These are phyloP conservation scores for Austroboletus rostrupii DNA, from an alignment of 1,284 basidiomycete species.

Conservation along the genomic window DNA sequence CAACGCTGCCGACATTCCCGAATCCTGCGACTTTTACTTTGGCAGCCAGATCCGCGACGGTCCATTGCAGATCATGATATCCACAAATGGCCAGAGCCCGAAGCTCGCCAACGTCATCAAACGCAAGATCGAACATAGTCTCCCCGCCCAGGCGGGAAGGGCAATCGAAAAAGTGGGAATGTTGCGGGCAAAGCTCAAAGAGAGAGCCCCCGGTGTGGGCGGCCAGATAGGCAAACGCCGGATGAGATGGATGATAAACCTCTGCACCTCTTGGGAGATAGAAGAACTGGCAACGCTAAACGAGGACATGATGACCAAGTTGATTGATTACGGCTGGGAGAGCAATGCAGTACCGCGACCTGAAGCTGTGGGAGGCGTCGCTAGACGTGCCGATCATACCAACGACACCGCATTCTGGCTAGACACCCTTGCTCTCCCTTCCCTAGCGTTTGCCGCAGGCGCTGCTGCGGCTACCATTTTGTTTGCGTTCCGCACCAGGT, in stretches of 20 bases:
- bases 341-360: constrained; percentile 48
- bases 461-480: constrained; percentile 18
- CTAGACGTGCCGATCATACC: constrained; percentile 1
- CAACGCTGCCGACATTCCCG: constrained; percentile 96
- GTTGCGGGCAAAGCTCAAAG: constrained; percentile 64
- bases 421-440: constrained; percentile 14
- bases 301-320: constrained; percentile 52
- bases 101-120: constrained; percentile 86
- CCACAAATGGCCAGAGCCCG: constrained; percentile 92
- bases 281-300: constrained; percentile 71
- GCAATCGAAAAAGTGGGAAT: constrained; percentile 81
- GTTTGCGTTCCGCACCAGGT: constrained; percentile 17
- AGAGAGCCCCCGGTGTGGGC: constrained; percentile 75
- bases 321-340: constrained; percentile 73
- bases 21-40: constrained; percentile 97
- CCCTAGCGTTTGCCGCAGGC: constrained; percentile 22
- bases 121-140: constrained; percentile 60
- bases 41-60: constrained; percentile 90
- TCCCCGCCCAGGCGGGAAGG: constrained; percentile 73
- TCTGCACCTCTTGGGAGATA: constrained; percentile 84
- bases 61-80: constrained; percentile 93
- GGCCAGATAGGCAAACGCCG: constrained; percentile 66
- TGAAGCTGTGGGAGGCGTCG: constrained; percentile 38
- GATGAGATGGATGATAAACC: constrained; percentile 94
- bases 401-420: constrained; percentile 2